A percentile compares a stretch with the other conserved stretches of the same genome.
Evolutionary conservation across 768 basidiomycete genomes (phyloP).

Genomic region (Termitomyces titanicus): DNA sequence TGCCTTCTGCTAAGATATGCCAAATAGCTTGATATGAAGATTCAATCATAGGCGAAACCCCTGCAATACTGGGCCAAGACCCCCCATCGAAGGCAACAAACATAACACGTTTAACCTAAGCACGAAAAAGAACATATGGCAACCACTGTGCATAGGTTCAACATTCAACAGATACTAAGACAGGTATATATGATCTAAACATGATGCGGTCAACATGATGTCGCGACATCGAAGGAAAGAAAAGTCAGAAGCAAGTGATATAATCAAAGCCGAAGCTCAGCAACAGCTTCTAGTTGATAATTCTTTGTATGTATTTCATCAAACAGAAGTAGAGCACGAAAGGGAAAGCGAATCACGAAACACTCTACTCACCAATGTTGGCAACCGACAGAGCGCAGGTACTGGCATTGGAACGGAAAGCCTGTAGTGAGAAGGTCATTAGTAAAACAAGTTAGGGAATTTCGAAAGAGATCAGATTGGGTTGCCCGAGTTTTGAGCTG

Average conservation of each 20-base stretch:
- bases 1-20: no score
- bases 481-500: constrained; percentile 87
- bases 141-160: no score
- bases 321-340: background rate
- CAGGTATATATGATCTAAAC: constrained; percentile 6
- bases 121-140: no score
- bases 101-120: no score
- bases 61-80: no score
- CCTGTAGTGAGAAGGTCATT: constrained; percentile 8
- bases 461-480: constrained; percentile 53
- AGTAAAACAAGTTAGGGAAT: background rate
- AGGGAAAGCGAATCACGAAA: background rate
- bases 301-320: background rate
- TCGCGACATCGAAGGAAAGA: background rate
- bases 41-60: no score
- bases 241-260: constrained; percentile 31
- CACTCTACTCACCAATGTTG: background rate
- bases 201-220: constrained; percentile 7
- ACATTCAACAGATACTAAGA: no score
- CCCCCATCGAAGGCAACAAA: no score
- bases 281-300: constrained; percentile 78
- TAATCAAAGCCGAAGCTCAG: constrained; percentile 73
- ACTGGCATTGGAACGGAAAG: no score
- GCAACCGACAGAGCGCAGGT: no score
- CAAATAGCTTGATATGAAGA: no score